Evolutionary conservation across 129 eudicot genomes (phyloP).

Genomic region (Artemisia annua): DNA sequence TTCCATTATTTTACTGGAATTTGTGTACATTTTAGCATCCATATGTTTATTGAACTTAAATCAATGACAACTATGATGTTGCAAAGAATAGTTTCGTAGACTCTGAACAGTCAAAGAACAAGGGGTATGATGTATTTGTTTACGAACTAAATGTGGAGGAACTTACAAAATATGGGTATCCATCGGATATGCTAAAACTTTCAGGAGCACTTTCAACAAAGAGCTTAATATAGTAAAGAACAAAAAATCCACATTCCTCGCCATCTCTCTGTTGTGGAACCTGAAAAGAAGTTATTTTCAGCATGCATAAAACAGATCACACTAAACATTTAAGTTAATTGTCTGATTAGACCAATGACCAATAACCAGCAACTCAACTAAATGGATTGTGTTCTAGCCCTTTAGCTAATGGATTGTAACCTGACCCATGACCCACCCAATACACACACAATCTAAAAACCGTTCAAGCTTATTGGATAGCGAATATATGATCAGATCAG

Average conservation of each 20-base stretch:
- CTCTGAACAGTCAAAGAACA: neutral
- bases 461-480: neutral
- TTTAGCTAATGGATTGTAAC: neutral
- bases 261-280: constrained; percentile 71
- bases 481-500: neutral
- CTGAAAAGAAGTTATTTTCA: constrained; percentile 36
- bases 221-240: constrained; percentile 55
- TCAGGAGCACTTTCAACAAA: constrained; percentile 64
- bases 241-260: constrained; percentile 53
- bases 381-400: neutral
- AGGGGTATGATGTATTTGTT: constrained; percentile 10
- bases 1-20: neutral
- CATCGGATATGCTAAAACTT: constrained; percentile 45
- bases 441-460: too few species aligned
- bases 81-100: neutral
- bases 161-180: constrained; percentile 74
- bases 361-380: neutral
- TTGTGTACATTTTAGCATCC: neutral
- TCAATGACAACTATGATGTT: neutral
- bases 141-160: neutral
- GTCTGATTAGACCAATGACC: neutral
- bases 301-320: neutral
- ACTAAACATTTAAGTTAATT: neutral
- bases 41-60: neutral
- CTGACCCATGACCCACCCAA: neutral